Base-by-base conservation (phyloP, 805 yeast genomes). In the Candida montana region DNA sequence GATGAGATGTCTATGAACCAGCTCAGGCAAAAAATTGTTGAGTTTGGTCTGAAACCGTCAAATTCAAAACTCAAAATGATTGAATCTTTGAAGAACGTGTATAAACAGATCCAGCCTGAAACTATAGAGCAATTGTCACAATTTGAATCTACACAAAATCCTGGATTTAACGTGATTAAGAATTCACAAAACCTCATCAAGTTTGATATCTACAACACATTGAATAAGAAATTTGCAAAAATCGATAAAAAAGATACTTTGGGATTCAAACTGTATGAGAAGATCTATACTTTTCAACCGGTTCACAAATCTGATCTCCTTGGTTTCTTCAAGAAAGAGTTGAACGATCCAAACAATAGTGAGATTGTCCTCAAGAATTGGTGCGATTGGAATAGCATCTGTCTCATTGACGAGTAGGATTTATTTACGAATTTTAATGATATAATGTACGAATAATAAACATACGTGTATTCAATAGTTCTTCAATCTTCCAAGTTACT, bases 361-460 rank as follows among this genome's bases (percentile, higher is more conserved):
- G 42, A 39, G 2, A 21, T 49, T 4, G 33, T 20, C 2, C 33
- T 52, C 2, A 44, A 41, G 21, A 35, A 39, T 11, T 50, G 59
- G 59, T 54, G 59, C 34, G 59, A 57, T 40, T 39, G 47, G 38
- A 52, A 54, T 31, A 51, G 58, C 21, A 46, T 57, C 15, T 49
- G 49, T 27, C 20, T 53, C 15, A 41, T 44, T 5, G 59, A 52
- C n/a, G 52, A 47, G 12, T 16, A 27, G 29, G 13, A n/a, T n/a
- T n/a, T n/a, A n/a, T n/a, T n/a, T n/a, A n/a, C n/a, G n/a, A n/a
- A n/a, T 23, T 23, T 16, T 15, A 30, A 37, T 15, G 23, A 38
- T 7, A 13, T 26, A 27, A 24, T n/a, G 30, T 26, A 26, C 29
- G 29, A 26, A 8, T 5, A 8, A 26, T 26, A 34, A 23, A n/a